Base-by-base conservation (phyloP, 2,329 filamentous ascomycete genomes). In the Cercospora sp. region DNA sequence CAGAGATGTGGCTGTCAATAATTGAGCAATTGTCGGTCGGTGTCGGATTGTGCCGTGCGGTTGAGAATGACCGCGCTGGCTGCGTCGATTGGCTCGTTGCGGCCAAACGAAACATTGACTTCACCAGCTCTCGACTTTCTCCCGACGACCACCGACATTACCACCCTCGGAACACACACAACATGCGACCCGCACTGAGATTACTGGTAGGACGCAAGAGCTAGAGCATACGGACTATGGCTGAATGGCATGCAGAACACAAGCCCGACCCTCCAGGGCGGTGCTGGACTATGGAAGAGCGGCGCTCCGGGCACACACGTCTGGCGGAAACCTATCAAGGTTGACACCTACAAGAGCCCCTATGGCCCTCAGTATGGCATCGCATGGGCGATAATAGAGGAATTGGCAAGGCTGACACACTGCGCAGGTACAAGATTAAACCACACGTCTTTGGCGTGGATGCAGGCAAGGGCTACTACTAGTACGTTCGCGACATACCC, bases 321-420 rank as follows among this genome's bases (percentile, higher is more conserved):
- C 42, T 79, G 75, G 77, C 64, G 75, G 33, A 70, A 73, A 69
- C 76, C 81, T 23, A 77, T 76, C 64, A 74, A 75, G 36, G 83
- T 83, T 78, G 79, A 83, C 76, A 81, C 83, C 69, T 88, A 86
- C 79, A 79, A 82, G 79, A 87, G 85, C 77, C 84, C 83, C 66
- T 88, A 85, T 76, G 86, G 84, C 65, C 87, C 87, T 69, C 83
- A 86, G 86, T 89, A 83, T 78, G 80, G 18, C 12, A 60, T 42
- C 9, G 26, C 28, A 33, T 7, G n/a, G n/a, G n/a, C n/a, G 42
- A 58, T 30, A 16, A 31, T 2, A n/a, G 30, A 45, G 10, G 8
- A 8, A 28, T 16, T 7, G 6, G 68, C 60, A 53, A 42, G 20
- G 53, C 64, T 69, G 62, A 63, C 55, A 26, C 28, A 60, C 10